Percentiles rank a stretch among this genome's conserved stretches.
phyloP scores from a whole-genome alignment of 805 yeast species.

The Yamadazyma philogaea region DNA sequence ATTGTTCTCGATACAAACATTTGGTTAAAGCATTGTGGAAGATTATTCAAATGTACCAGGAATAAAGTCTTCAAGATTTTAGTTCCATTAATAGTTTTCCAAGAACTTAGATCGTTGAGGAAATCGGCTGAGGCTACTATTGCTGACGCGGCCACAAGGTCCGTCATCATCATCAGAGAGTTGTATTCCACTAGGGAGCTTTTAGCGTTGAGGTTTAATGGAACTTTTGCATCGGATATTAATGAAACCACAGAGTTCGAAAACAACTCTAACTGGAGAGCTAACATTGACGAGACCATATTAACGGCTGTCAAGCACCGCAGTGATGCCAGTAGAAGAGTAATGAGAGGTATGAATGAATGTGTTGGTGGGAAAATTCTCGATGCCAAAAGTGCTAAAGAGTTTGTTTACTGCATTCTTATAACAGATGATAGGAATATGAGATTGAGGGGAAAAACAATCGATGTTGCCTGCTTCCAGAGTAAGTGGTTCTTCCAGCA shows the following conservation, averaged over 20 bases:
- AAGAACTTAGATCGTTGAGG: conserved; percentile 68
- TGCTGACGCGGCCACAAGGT: conserved; percentile 77
- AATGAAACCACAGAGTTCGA: conserved; percentile 75
- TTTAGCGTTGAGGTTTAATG: conserved; percentile 64
- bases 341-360: conserved; percentile 39
- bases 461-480: conserved; percentile 53
- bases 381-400: conserved; percentile 37
- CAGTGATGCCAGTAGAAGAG: conserved; percentile 38
- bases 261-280: conserved; percentile 68
- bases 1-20: conserved; percentile 73
- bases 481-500: conserved; percentile 60
- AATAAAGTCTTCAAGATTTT: conserved; percentile 56
- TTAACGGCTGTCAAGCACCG: conserved; percentile 47
- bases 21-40: conserved; percentile 80
- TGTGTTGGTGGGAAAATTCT: conserved; percentile 16
- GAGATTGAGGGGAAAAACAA: conserved; percentile 60
- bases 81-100: conserved; percentile 74
- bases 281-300: conserved; percentile 68
- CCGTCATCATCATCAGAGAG: conserved; percentile 71
- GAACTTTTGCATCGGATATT: conserved; percentile 61
- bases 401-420: conserved; percentile 56
- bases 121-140: conserved; percentile 70
- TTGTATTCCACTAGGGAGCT: conserved; percentile 54
- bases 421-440: conserved; percentile 74
- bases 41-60: conserved; percentile 64